Percentiles rank a stretch among this genome's conserved stretches.
Evolutionary conservation across 1,284 basidiomycete genomes (phyloP).

Genomic region (Somion occarium): DNA sequence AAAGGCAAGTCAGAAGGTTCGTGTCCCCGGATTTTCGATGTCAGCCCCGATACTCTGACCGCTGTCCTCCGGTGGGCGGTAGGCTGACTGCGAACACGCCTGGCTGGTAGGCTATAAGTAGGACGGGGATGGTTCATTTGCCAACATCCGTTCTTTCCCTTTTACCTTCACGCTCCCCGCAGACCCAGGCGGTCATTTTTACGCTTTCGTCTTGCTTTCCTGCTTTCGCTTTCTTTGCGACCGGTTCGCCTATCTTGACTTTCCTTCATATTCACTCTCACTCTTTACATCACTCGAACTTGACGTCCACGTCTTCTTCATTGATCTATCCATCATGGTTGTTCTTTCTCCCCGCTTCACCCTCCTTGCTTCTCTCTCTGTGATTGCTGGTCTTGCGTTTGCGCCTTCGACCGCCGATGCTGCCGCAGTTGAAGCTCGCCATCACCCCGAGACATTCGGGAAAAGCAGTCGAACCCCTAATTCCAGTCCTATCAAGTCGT

Average conservation of each 20-base stretch:
- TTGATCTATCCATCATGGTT: slow-evolving; percentile 36
- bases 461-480: slow-evolving; percentile 9
- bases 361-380: slow-evolving; percentile 38
- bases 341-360: slow-evolving; percentile 40
- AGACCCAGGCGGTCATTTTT: slow-evolving; percentile 27
- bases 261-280: slow-evolving; percentile 12
- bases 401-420: slow-evolving; percentile 30
- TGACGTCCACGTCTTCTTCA: slow-evolving; percentile 1
- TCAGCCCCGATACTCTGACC: neutral
- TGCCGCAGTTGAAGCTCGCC: slow-evolving; percentile 31
- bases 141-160: slow-evolving; percentile 15
- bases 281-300: slow-evolving; percentile 7
- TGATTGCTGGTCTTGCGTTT: slow-evolving; percentile 35
- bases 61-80: neutral
- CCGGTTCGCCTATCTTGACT: slow-evolving; percentile 18
- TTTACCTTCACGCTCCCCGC: slow-evolving; percentile 15
- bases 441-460: slow-evolving; percentile 5
- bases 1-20: neutral
- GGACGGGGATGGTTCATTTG: slow-evolving; percentile 11
- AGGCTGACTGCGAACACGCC: slow-evolving; percentile 2
- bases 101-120: slow-evolving; percentile 15
- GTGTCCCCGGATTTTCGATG: neutral
- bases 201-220: slow-evolving; percentile 25
- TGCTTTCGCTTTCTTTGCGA: slow-evolving; percentile 18
- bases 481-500: neutral